Base-by-base conservation (phyloP, 176 grass and related monocot species). In the Ensete glaucum region DNA sequence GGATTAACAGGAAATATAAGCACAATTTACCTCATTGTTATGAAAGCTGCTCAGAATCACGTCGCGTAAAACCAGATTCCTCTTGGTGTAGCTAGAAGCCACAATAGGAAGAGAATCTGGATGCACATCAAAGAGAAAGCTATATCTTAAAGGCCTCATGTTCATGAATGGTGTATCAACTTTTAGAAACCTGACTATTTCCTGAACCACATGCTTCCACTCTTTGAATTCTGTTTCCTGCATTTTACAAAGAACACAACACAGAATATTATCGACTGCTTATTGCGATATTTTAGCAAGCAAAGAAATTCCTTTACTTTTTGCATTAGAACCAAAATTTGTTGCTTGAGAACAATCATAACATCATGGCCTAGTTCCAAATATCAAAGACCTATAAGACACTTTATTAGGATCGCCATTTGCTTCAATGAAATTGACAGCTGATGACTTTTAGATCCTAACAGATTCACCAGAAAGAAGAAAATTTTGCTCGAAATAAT, bases 191-290 rank as follows among this genome's bases (percentile, higher is more conserved):
- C 89, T 88, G 16, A 54, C 19, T 60, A 90, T 88, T 81, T 96
- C 87, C 79, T 88, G 85, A 54, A 85, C 81, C 48, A 88, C 83
- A 77, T 90, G 89, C 74, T 90, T 96, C 93, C 93, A 92, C 67
- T 92, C 89, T 79, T 86, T 96, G 55, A 85, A 88, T 75, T 96
- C 93, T 29, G 85, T 77, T 68, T 92, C 93, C 93, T 96, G 87
- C 29, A 29, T 49, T 10, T 5, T 8, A 64, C 8, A 11, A 52
- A 14, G 3, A 50, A 51, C 9, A 16, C 20, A 76, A 55, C 10
- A 9, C 52, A 53, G 50, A 62, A 19, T 10, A 62, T 49, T 24
- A 65, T 24, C 57, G 9, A 23, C 23, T 65, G 9, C 0, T 26
- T 65, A 12, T 3, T 65, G 21, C 11, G 55, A 29, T 11, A 15